Evolutionary conservation across 129 eudicot genomes (phyloP), one percentile per base, ranked within the genome.

Genomic region (Flaveria robusta): DNA sequence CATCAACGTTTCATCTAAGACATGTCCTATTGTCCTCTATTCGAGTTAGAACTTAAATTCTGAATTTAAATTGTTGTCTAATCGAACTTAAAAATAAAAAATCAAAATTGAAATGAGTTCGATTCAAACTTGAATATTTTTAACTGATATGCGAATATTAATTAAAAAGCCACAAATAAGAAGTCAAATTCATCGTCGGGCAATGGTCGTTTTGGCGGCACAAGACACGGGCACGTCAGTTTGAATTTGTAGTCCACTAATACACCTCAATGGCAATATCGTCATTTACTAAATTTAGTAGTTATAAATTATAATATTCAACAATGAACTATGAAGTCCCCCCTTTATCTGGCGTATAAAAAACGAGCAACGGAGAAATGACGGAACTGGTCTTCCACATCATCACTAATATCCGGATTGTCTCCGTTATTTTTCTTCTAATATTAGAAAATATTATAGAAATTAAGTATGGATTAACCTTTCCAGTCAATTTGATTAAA

Each of bases 331-430:
- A 19, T 6, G 31, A 54, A 55, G 3, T 65, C 24, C 11, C 68
- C 58, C 51, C 68, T 50, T 55, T 29, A 31, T 60, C 66, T 50
- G 77, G 39, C 60, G 75, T 73, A 56, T 11, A 13, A 59, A 39
- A 45, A 41, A 55, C 14, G 15, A 8, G 46, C 12, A 63, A 43
- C 15, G 9, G 63, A 26, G 11, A 20, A 49, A 47, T 34, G 29
- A 42, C 64, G 75, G 75, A 66, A 52, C 67, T 77, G 68, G 46
- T 68, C 60, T 69, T 55, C 68, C 74, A 76, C 51, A 72, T 70
- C 80, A 37, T 62, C 54, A 22, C 9, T 54, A 52, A 23, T 43
- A 74, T 74, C 8, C 47, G 62, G 34, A 62, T 62, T 74, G 71
- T 74, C 78, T 45, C 78, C 69, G 24, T 59, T 27, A 43, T 26